Conservation (phyloP, 169 alveolate species). For the Plasmodium vinckei region DNA sequence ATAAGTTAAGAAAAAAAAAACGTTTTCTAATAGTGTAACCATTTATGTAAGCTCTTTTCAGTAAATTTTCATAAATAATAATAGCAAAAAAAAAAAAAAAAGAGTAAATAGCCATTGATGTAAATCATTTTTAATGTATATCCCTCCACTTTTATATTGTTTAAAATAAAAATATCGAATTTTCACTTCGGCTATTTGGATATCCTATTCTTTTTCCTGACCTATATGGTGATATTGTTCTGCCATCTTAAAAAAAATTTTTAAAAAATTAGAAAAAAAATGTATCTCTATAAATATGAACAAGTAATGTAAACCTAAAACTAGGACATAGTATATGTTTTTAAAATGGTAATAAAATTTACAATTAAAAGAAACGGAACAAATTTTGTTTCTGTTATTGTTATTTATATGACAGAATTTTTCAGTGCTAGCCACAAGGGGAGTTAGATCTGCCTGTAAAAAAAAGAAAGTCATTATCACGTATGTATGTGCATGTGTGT, state of each 20-base stretch:
- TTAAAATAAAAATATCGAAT: constrained; percentile 31
- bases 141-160: not conserved
- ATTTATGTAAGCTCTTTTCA: too few relatives aligned
- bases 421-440: constrained; percentile 19
- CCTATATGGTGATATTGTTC: constrained; percentile 47
- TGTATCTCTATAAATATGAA: not conserved
- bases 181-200: constrained; percentile 12
- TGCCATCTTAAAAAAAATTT: constrained; percentile 16
- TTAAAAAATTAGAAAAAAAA: not conserved
- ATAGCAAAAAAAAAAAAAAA: not conserved
- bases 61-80: too few relatives aligned
- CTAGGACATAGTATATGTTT: not conserved
- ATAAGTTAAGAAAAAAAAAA: too few relatives aligned
- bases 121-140: too few relatives aligned
- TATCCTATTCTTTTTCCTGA: constrained; percentile 73
- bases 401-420: constrained; percentile 28
- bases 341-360: not conserved
- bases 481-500: not conserved
- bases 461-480: constrained; percentile 2
- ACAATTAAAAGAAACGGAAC: constrained; percentile 37
- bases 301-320: not conserved
- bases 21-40: too few relatives aligned
- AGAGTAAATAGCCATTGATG: not conserved
- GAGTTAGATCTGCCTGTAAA: constrained; percentile 23
- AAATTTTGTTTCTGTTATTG: constrained; percentile 30